Evolutionary conservation across 192 early-diverging fungal species (phyloP).

Genomic region (Gryganskiella cystojenkinii): DNA sequence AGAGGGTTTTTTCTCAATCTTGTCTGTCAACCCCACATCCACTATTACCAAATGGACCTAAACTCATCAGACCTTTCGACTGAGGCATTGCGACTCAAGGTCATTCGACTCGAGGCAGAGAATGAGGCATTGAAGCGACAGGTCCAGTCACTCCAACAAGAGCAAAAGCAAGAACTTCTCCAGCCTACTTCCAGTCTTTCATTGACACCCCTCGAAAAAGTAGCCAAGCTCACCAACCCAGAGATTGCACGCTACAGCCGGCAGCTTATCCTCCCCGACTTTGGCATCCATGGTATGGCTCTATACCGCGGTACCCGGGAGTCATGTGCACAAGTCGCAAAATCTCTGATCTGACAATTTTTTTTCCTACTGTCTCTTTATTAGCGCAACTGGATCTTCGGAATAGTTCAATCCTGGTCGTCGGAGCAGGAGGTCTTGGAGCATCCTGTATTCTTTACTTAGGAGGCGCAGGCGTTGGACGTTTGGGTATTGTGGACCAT

Average conservation of each 20-base stretch:
- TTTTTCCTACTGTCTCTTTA: neutral
- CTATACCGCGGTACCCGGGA: no score
- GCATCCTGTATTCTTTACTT: constrained; percentile 90
- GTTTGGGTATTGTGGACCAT: constrained; percentile 92
- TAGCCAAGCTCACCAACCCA: constrained; percentile 63
- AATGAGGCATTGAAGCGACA: constrained; percentile 25
- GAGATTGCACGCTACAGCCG: constrained; percentile 88
- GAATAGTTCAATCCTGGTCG: constrained; percentile 82
- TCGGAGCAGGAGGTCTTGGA: constrained; percentile 96
- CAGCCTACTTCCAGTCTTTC: neutral
- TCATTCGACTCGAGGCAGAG: constrained; percentile 22
- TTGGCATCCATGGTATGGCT: constrained; percentile 79
- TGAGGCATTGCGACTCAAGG: constrained; percentile 5
- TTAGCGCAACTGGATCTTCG: constrained; percentile 81
- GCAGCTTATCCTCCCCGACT: constrained; percentile 85
- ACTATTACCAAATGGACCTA: no score
- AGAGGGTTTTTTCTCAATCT: no score
- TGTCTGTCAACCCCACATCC: no score
- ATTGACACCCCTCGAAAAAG: constrained; percentile 24
- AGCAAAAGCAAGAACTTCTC: neutral
- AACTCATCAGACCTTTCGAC: neutral
- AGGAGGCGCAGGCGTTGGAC: constrained; percentile 86
- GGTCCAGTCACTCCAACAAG: constrained; percentile 23
- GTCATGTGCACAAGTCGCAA: neutral
- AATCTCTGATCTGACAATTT: no score